Conservation (phyloP, 805 yeast genomes). For the Metschnikowia dekortorum region DNA sequence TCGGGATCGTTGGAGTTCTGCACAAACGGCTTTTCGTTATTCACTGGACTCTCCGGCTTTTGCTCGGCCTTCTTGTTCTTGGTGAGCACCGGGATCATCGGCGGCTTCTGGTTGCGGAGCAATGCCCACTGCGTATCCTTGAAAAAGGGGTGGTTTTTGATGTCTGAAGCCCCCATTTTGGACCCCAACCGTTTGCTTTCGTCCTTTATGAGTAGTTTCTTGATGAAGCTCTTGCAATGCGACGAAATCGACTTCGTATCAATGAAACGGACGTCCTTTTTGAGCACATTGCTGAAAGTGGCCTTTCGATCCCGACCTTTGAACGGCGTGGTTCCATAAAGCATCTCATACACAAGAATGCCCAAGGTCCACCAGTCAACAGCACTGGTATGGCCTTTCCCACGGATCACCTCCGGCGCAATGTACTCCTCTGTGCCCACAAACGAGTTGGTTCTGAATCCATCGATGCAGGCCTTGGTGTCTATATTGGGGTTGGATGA, state of each 20-base stretch:
- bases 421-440: constrained; percentile 99
- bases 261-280: constrained; percentile 76
- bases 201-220: constrained; percentile 80
- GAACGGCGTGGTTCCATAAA: constrained; percentile 94
- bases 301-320: constrained; percentile 86
- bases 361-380: constrained; percentile 99
- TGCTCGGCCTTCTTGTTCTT: constrained; percentile 22
- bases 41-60: constrained; percentile 32
- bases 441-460: constrained; percentile 94
- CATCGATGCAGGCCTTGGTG: constrained; percentile 92
- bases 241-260: constrained; percentile 66
- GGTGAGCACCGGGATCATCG: constrained; percentile 81
- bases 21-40: constrained; percentile 7
- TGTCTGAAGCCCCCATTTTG: constrained; percentile 90
- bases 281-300: constrained; percentile 84
- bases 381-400: constrained; percentile 95
- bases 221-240: constrained; percentile 72
- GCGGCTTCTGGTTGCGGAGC: constrained; percentile 87
- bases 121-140: constrained; percentile 94
- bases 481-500: constrained; percentile 65
- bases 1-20: constrained; percentile 23
- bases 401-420: constrained; percentile 97
- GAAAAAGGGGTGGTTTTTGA: constrained; percentile 87
- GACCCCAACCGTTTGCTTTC: constrained; percentile 88
- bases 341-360: constrained; percentile 87